phyloP scores from a whole-genome alignment of 208 protist species.

The Crithidia sp. region DNA sequence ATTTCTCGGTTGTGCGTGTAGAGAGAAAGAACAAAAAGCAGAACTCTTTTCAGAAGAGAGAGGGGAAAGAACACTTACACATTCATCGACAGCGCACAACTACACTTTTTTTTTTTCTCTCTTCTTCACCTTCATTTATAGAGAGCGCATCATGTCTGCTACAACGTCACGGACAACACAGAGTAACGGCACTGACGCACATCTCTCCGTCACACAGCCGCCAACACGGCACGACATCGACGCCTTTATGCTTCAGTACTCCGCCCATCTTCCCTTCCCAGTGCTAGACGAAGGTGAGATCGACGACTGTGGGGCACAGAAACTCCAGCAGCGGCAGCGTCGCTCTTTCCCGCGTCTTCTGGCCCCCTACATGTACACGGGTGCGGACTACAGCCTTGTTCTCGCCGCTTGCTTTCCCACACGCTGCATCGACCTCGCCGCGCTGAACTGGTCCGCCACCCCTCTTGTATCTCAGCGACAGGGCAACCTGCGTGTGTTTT shows the following conservation, averaged over 20 bases:
- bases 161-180: too few relatives aligned
- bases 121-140: too few relatives aligned
- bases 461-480: slow-evolving; percentile 58
- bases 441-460: slow-evolving; percentile 57
- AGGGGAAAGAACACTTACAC: too few relatives aligned
- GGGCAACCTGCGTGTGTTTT: slow-evolving; percentile 67
- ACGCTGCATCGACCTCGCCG: slow-evolving; percentile 55
- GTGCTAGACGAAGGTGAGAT: not conserved
- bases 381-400: slow-evolving; percentile 75
- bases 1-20: too few relatives aligned
- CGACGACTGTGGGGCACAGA: too few relatives aligned
- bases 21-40: too few relatives aligned
- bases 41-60: too few relatives aligned
- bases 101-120: too few relatives aligned
- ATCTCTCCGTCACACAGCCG: not conserved
- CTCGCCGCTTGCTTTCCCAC: slow-evolving; percentile 65
- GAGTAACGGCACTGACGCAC: too few relatives aligned
- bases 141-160: too few relatives aligned
- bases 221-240: slow-evolving; percentile 36
- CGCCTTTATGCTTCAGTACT: slow-evolving; percentile 49
- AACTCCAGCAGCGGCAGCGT: not conserved
- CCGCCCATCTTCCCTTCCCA: slow-evolving; percentile 32
- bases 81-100: too few relatives aligned
- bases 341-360: not conserved
- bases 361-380: slow-evolving; percentile 64